These are phyloP conservation scores for Trichoderma asperelloides DNA, from an alignment of 495 filamentous ascomycete genomes.

Conservation along the genomic window DNA sequence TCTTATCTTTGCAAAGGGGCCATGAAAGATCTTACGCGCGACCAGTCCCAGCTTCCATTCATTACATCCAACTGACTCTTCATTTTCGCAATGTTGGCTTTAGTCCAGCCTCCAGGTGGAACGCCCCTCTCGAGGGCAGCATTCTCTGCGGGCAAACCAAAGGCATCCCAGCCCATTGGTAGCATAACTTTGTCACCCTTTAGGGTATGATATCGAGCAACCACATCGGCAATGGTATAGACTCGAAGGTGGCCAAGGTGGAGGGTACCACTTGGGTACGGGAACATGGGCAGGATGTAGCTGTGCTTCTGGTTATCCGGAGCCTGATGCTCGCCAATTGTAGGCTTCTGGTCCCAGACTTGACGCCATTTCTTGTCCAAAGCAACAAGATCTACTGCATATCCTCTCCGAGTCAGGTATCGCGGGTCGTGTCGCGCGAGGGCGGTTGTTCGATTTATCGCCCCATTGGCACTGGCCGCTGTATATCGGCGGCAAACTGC, in stretches of 20 bases:
- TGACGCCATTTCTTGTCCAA: constrained; percentile 71
- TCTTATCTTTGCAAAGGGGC: too few species aligned
- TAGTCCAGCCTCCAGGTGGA: constrained; percentile 71
- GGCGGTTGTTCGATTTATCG: neutral
- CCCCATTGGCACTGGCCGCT: neutral
- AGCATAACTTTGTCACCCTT: constrained; percentile 68
- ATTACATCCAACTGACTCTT: constrained; percentile 70
- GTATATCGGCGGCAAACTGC: constrained; percentile 3
- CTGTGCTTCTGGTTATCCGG: constrained; percentile 30
- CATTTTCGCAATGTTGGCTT: constrained; percentile 70
- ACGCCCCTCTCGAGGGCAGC: constrained; percentile 82
- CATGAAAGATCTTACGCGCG: constrained; percentile 47
- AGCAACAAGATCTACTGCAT: constrained; percentile 48
- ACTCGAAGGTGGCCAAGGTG: constrained; percentile 84
- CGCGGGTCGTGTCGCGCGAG: neutral
- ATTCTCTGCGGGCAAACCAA: constrained; percentile 86
- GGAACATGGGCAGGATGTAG: constrained; percentile 87
- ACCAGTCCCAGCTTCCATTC: constrained; percentile 76
- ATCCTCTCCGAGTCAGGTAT: neutral
- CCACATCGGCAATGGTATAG: constrained; percentile 82
- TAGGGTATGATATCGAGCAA: constrained; percentile 70
- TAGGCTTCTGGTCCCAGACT: constrained; percentile 35
- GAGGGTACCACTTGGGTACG: constrained; percentile 82
- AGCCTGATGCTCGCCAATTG: constrained; percentile 12
- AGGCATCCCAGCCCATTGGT: constrained; percentile 92